Evolutionary conservation across 441 rosid species (phyloP), one percentile per base, ranked within the genome.

Genomic region (Daphne laureola): DNA sequence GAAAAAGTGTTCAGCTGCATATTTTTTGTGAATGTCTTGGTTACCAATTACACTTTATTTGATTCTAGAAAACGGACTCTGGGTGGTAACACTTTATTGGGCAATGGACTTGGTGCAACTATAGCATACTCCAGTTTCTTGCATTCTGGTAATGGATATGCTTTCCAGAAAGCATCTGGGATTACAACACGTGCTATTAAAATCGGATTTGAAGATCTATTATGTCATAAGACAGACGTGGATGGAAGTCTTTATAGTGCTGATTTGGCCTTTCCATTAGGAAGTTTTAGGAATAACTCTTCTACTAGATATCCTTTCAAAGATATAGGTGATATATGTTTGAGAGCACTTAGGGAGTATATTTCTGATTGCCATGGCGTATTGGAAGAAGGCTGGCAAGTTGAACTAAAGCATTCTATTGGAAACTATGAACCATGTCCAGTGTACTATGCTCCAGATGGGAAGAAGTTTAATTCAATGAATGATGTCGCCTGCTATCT

Each of bases 401-500:
- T 82, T 25, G 91, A 92, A 69, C 69, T 84, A 63, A 82, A 71
- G 66, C 87, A 70, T 56, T 75, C 86, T 43, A 27, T 55, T 26
- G 52, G 74, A 65, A 71, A 70, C 70, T 67, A 73, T 78, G 84
- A 77, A 55, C 59, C 64, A 17, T 76, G 64, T 78, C 76, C 78
- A 54, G 78, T 79, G 59, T 91, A 85, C 66, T 75, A 83, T 66
- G 82, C 92, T 67, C 98, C 95, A 26, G 89, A 78, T 76, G 96
- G 96, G 52, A 82, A 72, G 73, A 76, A 74, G 25, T 91, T 91
- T 80, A 79, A 77, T 68, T 81, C 96, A 40, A 58, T 85, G 78
- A 64, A 70, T 61, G 95, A 83, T 73, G 98, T 91, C 79, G 96
- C 92, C 68, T 62, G 65, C 65, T 77, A 87, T 82, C 86, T 91